Percentiles rank a stretch among this genome's conserved stretches.
Evolutionary conservation across 208 protist species (phyloP).

Genomic region (Tritrichomonas musculus): DNA sequence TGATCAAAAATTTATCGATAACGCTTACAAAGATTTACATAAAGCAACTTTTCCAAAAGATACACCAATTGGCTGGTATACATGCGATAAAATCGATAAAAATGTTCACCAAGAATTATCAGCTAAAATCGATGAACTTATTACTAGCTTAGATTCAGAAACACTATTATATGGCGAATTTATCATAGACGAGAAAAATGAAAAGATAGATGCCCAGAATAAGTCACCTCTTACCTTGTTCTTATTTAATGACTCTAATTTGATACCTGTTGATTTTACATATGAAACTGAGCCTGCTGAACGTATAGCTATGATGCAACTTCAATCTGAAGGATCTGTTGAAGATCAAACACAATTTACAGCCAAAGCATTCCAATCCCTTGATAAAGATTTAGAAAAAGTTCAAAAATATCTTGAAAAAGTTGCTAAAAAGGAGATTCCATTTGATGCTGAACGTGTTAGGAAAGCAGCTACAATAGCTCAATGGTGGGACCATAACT

Average conservation of each 20-base stretch:
- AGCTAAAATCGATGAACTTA: not conserved
- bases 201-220: not conserved
- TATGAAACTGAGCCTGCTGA: not conserved
- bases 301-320: not conserved
- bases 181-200: too few relatives aligned
- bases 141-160: not conserved
- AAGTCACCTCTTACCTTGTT: not conserved
- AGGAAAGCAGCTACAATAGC: not conserved
- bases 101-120: not conserved
- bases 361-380: not conserved
- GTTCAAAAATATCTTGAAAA: not conserved
- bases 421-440: not conserved
- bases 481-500: not conserved
- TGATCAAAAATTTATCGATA: not conserved
- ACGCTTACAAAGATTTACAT: not conserved
- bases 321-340: not conserved
- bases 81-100: not conserved
- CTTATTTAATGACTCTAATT: not conserved
- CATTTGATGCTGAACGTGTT: not conserved
- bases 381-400: not conserved
- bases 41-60: not conserved
- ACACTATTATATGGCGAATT: not conserved
- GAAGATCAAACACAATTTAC: not conserved
- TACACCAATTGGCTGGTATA: not conserved
- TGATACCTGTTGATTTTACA: not conserved